Percentiles rank a stretch among this genome's conserved stretches.
phyloP scores from a whole-genome alignment of 345 rosid species.

The Tarenaya hassleriana region DNA sequence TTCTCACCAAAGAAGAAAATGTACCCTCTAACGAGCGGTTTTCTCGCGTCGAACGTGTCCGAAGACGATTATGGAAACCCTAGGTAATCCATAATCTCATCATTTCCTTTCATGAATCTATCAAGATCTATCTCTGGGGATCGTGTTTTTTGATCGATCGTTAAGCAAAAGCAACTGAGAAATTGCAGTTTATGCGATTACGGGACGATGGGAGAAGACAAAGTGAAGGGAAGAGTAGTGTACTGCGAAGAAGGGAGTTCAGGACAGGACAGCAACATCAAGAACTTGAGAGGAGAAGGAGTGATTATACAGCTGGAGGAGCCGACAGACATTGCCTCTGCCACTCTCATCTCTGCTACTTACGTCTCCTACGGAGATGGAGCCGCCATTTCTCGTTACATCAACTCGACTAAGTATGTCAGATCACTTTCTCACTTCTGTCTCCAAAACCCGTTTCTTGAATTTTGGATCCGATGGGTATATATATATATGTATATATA shows the following conservation, averaged over 20 bases:
- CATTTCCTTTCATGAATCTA: too few relatives aligned
- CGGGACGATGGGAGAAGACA: conserved; percentile 46
- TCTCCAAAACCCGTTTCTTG: background rate
- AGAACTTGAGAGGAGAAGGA: conserved; percentile 51
- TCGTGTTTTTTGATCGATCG: too few relatives aligned
- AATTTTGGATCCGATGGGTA: too few relatives aligned
- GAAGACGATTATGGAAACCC: conserved; percentile 33
- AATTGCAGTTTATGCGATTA: conserved; percentile 57
- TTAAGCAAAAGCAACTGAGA: too few relatives aligned
- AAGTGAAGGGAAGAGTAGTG: conserved; percentile 61
- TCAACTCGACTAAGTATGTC: conserved; percentile 65
- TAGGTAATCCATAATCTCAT: conserved; percentile 36
- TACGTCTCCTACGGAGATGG: conserved; percentile 36
- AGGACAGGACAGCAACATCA: conserved; percentile 43
- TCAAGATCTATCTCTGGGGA: too few relatives aligned
- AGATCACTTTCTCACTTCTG: background rate
- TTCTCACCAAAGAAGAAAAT: conserved; percentile 42
- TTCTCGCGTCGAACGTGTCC: conserved; percentile 40
- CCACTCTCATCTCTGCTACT: conserved; percentile 38
- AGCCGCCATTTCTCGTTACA: conserved; percentile 44
- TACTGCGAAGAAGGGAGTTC: conserved; percentile 42
- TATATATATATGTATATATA: background rate
- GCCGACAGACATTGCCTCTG: conserved; percentile 29
- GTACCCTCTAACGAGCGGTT: conserved; percentile 64
- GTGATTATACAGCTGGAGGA: conserved; percentile 30